Base-by-base conservation (phyloP, 192 early-diverging fungal genomes). In the Phycomyces blakesleeanus region DNA sequence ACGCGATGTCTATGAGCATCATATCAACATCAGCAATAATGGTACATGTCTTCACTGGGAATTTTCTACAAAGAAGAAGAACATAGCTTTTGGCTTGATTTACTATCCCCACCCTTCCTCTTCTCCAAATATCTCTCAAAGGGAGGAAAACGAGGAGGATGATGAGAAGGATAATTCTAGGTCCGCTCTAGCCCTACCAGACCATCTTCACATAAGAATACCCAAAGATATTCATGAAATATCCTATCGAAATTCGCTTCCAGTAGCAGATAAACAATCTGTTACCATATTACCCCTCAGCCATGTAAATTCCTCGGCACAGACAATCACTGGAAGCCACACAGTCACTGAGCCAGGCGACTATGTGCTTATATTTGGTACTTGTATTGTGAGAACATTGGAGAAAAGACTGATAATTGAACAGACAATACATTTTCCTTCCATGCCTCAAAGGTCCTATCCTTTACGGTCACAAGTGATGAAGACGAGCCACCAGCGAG, bases 11-110 rank as follows among this genome's bases (percentile, higher is more conserved):
- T 98, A 93, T 77, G 79, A 88, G 63, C 93, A 96, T 76, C 88
- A 84, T 47, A 81, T 98, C 29, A 81, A 83, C 51, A 85, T 96
- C 20, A 80, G 85, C 40, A 75, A 81, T 41, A 58, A 78, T 4
- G 88, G 87, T 15, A 87, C 89, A 60, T 89, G 89, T 27, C 83
- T 98, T 15, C 81, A 85, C 59, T 98, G 96, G 96, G 89, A 85
- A 75, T 98, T 97, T 74, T 88, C 86, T 18, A 98, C 93, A 39
- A 90, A 89, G 68, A 83, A 84, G 55, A 95, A 95, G 9, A 75
- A 60, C 10, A 75, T 75, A 18, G 37, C 50, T 18, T 75, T 75
- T 70, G 73, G 73, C 16, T 26, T 68, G 25, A 55, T 26, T 16
- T 44, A 60, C 16, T 25, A 41, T 22, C 27, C 12, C 39, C 59